Evolutionary conservation across 306 rosid genomes (phyloP).

Genomic region (Trifolium dubium): DNA sequence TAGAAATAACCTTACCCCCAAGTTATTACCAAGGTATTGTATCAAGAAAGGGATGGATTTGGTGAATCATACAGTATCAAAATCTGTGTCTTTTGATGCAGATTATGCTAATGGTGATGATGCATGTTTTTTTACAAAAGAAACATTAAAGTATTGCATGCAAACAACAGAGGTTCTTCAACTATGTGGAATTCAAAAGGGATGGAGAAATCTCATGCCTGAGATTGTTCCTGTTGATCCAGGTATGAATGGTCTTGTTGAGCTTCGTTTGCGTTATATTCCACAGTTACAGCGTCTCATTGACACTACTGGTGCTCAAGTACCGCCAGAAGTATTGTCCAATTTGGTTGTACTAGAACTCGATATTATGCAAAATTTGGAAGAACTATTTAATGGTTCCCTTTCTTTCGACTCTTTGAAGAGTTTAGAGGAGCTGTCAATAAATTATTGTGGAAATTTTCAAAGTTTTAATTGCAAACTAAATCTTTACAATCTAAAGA

Average conservation of each 20-base stretch:
- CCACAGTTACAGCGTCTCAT: not conserved
- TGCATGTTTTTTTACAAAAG: not conserved
- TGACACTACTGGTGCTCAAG: not conserved
- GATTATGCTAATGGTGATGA: no score
- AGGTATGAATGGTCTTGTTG: not conserved
- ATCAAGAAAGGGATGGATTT: no score
- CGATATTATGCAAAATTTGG: not conserved
- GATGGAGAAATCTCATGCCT: constrained; percentile 27
- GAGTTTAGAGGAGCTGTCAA: not conserved
- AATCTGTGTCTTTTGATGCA: not conserved
- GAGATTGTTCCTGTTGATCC: not conserved
- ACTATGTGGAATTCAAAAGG: accelerated
- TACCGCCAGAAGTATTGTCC: not conserved
- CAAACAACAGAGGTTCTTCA: not conserved
- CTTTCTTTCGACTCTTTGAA: not conserved
- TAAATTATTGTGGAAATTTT: accelerated
- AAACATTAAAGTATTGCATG: not conserved
- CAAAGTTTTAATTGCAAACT: not conserved
- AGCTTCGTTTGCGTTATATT: accelerated
- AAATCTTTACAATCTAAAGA: not conserved
- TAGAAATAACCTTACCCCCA: not conserved
- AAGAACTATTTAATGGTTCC: not conserved
- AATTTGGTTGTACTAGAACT: not conserved
- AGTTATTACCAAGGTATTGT: no score
- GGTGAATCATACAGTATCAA: no score